Percentiles rank a stretch among this genome's conserved stretches.
Conservation (phyloP, 2,329 filamentous ascomycete species). For the Eurotiales sp. region DNA sequence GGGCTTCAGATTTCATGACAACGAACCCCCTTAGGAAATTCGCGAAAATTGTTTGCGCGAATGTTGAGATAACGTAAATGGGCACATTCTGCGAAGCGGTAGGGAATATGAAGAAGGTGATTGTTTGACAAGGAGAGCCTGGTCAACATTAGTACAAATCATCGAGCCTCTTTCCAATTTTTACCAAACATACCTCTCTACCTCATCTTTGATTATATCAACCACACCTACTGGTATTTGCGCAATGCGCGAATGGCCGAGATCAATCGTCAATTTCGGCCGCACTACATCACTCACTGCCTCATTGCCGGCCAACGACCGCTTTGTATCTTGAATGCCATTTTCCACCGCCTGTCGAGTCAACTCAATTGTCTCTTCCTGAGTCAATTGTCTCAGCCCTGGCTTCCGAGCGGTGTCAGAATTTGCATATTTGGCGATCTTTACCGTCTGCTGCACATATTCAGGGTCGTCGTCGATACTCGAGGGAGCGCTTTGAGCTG, state of each 20-base stretch:
- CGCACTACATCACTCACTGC: slow-evolving; percentile 44
- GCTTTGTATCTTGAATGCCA: slow-evolving; percentile 45
- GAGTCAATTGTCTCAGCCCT: slow-evolving; percentile 28
- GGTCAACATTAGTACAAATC: slow-evolving; percentile 6
- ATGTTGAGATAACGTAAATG: slow-evolving; percentile 50
- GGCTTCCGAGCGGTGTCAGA: slow-evolving; percentile 20
- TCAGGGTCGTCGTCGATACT: slow-evolving; percentile 28
- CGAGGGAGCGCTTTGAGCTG: slow-evolving; percentile 21
- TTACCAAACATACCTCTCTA: slow-evolving; percentile 42
- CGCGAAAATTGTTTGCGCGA: slow-evolving; percentile 48
- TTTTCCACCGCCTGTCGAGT: slow-evolving; percentile 44
- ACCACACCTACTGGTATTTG: slow-evolving; percentile 49
- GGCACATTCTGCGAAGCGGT: slow-evolving; percentile 46
- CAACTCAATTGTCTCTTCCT: slow-evolving; percentile 45
- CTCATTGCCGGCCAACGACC: slow-evolving; percentile 44
- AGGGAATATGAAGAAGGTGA: slow-evolving; percentile 47
- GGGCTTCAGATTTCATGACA: not conserved
- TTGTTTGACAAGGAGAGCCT: slow-evolving; percentile 52
- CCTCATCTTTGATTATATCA: slow-evolving; percentile 51
- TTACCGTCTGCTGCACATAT: slow-evolving; percentile 16
- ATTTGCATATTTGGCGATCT: slow-evolving; percentile 20
- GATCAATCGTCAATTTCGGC: slow-evolving; percentile 49
- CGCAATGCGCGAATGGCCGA: slow-evolving; percentile 48
- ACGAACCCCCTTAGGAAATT: slow-evolving; percentile 63
- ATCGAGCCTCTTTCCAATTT: not conserved